Evolutionary conservation across 176 grass and related monocot species (phyloP).

Genomic region (Pontederia paniculata): DNA sequence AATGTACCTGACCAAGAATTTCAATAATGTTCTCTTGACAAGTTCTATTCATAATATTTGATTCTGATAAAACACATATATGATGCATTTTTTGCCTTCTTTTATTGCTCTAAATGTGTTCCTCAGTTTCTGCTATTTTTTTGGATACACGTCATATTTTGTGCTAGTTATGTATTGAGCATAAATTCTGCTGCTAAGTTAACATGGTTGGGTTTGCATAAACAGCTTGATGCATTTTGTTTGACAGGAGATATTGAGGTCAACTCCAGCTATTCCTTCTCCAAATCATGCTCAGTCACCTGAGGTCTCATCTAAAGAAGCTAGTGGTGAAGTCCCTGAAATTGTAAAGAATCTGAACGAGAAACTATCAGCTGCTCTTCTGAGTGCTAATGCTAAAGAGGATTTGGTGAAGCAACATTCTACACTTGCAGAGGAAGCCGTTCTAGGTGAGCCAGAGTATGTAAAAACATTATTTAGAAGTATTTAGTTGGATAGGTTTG

Average conservation of each 20-base stretch:
- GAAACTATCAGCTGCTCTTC: slow-evolving; percentile 62
- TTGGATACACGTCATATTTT: too few relatives aligned
- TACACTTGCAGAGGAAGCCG: slow-evolving; percentile 87
- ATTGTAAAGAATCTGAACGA: slow-evolving; percentile 53
- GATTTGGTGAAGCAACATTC: slow-evolving; percentile 87
- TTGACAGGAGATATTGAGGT: slow-evolving; percentile 59
- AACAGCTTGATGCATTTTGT: slow-evolving; percentile 11
- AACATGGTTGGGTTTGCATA: neutral
- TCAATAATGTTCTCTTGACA: too few relatives aligned
- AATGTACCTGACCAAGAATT: too few relatives aligned
- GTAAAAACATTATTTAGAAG: neutral
- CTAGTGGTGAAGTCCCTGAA: slow-evolving; percentile 27
- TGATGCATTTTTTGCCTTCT: too few relatives aligned
- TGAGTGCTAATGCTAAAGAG: slow-evolving; percentile 69
- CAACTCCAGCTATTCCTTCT: slow-evolving; percentile 15
- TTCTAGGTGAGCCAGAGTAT: slow-evolving; percentile 46
- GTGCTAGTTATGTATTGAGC: neutral
- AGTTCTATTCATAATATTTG: too few relatives aligned
- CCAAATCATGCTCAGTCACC: slow-evolving; percentile 39
- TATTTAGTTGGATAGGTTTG: too few relatives aligned
- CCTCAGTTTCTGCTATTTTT: too few relatives aligned
- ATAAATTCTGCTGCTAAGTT: slow-evolving; percentile 5
- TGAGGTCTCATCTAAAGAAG: slow-evolving; percentile 40
- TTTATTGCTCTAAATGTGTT: too few relatives aligned
- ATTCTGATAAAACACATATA: too few relatives aligned